Evolutionary conservation across 768 basidiomycete genomes (phyloP).

Genomic region (Calocera cornea): DNA sequence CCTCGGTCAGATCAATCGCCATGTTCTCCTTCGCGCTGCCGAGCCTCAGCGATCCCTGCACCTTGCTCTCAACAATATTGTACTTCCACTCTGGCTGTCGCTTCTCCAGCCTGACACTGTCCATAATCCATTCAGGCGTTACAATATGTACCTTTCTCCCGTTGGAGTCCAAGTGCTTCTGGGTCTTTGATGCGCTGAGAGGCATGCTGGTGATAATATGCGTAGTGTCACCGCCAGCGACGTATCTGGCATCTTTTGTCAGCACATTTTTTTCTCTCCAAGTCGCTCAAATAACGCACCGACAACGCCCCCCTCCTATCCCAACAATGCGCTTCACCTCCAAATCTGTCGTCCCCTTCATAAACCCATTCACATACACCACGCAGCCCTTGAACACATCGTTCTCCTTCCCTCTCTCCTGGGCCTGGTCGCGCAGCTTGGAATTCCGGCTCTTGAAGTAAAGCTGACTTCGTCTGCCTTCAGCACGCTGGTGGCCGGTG

Average conservation of each 20-base stretch:
- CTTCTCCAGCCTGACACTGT: constrained; percentile 49
- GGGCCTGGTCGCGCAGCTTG: constrained; percentile 30
- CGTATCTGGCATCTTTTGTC: constrained; percentile 28
- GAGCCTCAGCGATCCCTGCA: background rate
- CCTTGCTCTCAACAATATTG: constrained; percentile 30
- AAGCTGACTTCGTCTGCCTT: constrained; percentile 28
- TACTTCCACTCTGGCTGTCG: constrained; percentile 50
- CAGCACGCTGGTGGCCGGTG: constrained; percentile 55
- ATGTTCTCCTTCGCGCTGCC: background rate
- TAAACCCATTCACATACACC: constrained; percentile 33
- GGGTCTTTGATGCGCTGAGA: constrained; percentile 57
- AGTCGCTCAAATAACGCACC: constrained; percentile 34
- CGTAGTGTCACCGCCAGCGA: constrained; percentile 45
- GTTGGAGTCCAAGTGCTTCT: constrained; percentile 44
- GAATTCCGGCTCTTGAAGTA: constrained; percentile 34
- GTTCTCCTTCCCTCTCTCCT: constrained; percentile 17
- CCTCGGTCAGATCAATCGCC: background rate
- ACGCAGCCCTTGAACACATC: background rate
- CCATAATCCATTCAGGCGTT: constrained; percentile 28
- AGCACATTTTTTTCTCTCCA: constrained; percentile 12
- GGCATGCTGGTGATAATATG: constrained; percentile 66
- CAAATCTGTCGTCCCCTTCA: constrained; percentile 58
- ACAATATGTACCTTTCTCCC: constrained; percentile 46
- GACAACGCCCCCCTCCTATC: constrained; percentile 49
- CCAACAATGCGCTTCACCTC: constrained; percentile 59